Conservation (phyloP, 305 asterid species). For the Rubia peregrina region DNA sequence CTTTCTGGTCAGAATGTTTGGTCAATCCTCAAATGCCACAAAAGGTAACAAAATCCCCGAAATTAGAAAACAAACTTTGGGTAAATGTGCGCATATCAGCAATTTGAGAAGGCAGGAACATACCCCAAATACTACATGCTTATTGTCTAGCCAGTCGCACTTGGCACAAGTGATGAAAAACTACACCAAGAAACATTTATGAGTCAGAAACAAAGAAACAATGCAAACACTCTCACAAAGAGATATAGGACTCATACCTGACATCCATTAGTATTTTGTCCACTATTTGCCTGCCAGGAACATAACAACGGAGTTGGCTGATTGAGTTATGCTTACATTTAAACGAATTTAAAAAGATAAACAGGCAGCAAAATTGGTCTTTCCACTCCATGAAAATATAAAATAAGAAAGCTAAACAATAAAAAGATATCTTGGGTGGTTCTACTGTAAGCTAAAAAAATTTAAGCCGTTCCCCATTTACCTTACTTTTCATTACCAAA, state of each 20-base stretch:
- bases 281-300: constrained; percentile 86
- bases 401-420: neutral
- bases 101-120: constrained; percentile 21
- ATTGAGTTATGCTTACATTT: neutral
- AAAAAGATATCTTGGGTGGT: neutral
- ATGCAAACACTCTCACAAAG: neutral
- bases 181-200: constrained; percentile 35
- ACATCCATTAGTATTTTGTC: constrained; percentile 78
- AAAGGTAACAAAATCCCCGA: neutral
- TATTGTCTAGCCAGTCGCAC: constrained; percentile 98
- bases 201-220: constrained; percentile 21
- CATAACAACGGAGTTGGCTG: neutral
- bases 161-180: constrained; percentile 88
- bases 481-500: neutral
- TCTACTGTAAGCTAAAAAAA: neutral
- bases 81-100: neutral
- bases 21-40: neutral
- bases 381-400: neutral
- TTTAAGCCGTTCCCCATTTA: neutral
- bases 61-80: neutral
- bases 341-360: neutral
- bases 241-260: constrained; percentile 49
- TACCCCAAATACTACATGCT: constrained; percentile 97
- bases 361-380: neutral
- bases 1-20: neutral